phyloP scores from a whole-genome alignment of 176 grass and related monocot species.

The Aegilops bicornis region DNA sequence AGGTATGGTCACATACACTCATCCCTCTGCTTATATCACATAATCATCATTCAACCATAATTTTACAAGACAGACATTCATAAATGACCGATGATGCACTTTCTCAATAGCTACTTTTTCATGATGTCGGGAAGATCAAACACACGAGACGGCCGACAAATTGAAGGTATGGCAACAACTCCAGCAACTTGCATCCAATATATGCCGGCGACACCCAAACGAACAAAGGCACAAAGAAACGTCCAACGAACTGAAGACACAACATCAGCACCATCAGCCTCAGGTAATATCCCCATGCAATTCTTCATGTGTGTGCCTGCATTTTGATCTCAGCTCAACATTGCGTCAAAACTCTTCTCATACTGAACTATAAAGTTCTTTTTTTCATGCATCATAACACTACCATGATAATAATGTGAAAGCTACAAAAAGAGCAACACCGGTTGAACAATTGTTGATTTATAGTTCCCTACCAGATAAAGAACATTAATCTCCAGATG shows the following conservation, averaged over 20 bases:
- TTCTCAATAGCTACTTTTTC: too few relatives aligned
- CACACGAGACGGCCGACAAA: background rate
- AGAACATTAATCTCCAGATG: background rate
- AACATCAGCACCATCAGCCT: background rate
- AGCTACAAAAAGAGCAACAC: background rate
- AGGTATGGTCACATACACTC: too few relatives aligned
- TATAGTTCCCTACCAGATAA: background rate
- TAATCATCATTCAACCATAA: too few relatives aligned
- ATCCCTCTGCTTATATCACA: too few relatives aligned
- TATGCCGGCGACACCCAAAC: background rate
- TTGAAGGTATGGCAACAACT: background rate
- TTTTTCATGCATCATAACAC: background rate
- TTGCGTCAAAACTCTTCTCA: background rate
- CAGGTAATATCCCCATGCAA: background rate
- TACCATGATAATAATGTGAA: background rate
- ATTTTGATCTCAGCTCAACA: background rate
- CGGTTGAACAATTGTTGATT: background rate
- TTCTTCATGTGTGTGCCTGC: background rate
- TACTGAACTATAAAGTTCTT: background rate
- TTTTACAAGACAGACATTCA: background rate
- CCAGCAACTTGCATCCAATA: background rate
- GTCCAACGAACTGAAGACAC: background rate
- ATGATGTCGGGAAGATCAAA: background rate
- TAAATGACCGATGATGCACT: background rate
- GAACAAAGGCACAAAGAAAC: background rate